Conservation (phyloP, 1,284 basidiomycete genomes). For the Agroathelia rolfsii region DNA sequence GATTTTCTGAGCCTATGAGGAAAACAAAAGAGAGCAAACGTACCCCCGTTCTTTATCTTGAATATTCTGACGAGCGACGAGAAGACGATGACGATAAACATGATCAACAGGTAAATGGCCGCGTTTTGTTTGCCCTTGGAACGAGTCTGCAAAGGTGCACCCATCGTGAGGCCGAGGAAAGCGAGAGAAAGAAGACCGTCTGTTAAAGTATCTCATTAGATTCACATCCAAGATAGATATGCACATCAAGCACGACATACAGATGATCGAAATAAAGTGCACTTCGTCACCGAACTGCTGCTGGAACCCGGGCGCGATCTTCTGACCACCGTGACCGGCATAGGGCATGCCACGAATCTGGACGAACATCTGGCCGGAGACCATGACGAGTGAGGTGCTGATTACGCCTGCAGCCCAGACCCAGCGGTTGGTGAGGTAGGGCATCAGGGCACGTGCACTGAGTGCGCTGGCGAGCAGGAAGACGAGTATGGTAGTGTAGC, state of each 20-base stretch:
- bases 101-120: constrained; percentile 86
- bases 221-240: too few species aligned
- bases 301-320: constrained; percentile 84
- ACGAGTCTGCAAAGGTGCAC: constrained; percentile 74
- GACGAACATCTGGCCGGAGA: constrained; percentile 93
- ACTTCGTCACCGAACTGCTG: constrained; percentile 92
- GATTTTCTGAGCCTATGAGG: too few species aligned
- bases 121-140: constrained; percentile 72
- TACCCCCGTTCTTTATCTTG: constrained; percentile 84
- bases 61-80: constrained; percentile 86
- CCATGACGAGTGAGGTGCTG: constrained; percentile 72
- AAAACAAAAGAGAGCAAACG: constrained; percentile 15
- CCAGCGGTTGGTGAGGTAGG: constrained; percentile 71
- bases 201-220: constrained; percentile 30
- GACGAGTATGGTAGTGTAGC: constrained; percentile 37
- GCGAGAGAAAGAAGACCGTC: constrained; percentile 79
- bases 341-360: constrained; percentile 82
- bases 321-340: constrained; percentile 53
- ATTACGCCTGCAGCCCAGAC: constrained; percentile 65
- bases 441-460: constrained; percentile 57
- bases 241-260: constrained; percentile 47
- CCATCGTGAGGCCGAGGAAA: constrained; percentile 75
- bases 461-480: constrained; percentile 34
- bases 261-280: constrained; percentile 79
- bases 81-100: constrained; percentile 77